Conservation (phyloP, 2,329 filamentous ascomycete species). For the Emmonsiellopsis sp. region DNA sequence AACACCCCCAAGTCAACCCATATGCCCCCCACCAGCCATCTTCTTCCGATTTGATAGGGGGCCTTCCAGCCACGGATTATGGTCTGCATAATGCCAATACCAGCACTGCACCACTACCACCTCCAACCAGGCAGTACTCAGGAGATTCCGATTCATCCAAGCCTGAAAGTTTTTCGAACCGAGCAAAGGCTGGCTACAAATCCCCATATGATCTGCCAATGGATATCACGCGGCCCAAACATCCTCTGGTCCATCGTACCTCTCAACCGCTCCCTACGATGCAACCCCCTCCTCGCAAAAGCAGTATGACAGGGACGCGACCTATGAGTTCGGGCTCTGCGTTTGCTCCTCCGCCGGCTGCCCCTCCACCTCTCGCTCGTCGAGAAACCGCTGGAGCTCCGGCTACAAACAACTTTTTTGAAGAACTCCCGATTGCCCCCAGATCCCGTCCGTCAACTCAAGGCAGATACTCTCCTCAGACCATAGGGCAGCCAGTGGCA, state of each 20-base stretch:
- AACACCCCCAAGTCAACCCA: conserved; percentile 22
- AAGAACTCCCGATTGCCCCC: conserved; percentile 59
- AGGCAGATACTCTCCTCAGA: conserved; percentile 30
- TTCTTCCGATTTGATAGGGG: conserved; percentile 37
- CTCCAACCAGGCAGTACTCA: not conserved
- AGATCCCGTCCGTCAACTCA: conserved; percentile 49
- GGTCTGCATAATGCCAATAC: not conserved
- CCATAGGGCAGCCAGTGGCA: conserved; percentile 13
- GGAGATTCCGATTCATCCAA: conserved; percentile 25
- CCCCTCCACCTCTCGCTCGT: conserved; percentile 11
- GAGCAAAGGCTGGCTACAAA: conserved; percentile 81
- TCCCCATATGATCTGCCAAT: conserved; percentile 94
- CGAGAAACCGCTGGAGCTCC: conserved; percentile 4
- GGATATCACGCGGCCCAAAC: conserved; percentile 57
- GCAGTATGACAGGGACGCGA: conserved; percentile 44
- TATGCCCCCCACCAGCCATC: conserved; percentile 45
- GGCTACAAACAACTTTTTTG: conserved; percentile 55
- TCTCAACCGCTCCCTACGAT: conserved; percentile 32
- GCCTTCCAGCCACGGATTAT: conserved; percentile 19
- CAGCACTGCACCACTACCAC: not conserved
- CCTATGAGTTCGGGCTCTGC: conserved; percentile 8
- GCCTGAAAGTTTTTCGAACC: conserved; percentile 78
- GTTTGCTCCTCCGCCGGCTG: not conserved
- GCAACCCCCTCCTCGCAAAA: conserved; percentile 51
- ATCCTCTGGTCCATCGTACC: conserved; percentile 33